These are phyloP conservation scores for Tuctoria greenei DNA, from an alignment of 176 grass and related monocot species.

Conservation along the genomic window DNA sequence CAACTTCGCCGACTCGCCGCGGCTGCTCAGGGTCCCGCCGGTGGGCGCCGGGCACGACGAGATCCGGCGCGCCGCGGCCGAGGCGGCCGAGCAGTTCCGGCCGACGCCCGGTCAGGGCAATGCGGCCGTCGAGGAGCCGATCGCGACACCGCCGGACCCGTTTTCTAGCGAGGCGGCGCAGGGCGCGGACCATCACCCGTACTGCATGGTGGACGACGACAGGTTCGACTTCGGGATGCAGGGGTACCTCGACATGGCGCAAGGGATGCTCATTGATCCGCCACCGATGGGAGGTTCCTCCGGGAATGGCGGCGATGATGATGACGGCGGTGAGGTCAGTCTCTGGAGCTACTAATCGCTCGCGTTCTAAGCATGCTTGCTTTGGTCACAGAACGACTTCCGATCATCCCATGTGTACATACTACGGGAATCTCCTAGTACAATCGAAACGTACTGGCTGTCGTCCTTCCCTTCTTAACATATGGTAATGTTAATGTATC, in stretches of 20 bases:
- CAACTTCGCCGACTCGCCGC: slow-evolving; percentile 89
- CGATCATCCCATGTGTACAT: slow-evolving; percentile 32
- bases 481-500: slow-evolving; percentile 29
- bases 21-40: slow-evolving; percentile 43
- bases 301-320: slow-evolving; percentile 17
- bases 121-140: not conserved
- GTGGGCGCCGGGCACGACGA: slow-evolving; percentile 47
- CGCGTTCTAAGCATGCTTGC: not conserved
- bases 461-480: not conserved
- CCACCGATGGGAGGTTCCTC: slow-evolving; percentile 44
- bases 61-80: slow-evolving; percentile 56
- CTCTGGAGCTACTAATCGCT: slow-evolving; percentile 65
- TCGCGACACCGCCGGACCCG: not conserved
- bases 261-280: slow-evolving; percentile 84
- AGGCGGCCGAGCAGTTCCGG: slow-evolving; percentile 55
- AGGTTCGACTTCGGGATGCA: slow-evolving; percentile 76
- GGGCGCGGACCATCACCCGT: not conserved
- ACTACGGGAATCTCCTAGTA: slow-evolving; percentile 3
- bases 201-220: slow-evolving; percentile 48
- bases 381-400: slow-evolving; percentile 12
- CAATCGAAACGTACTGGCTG: not conserved
- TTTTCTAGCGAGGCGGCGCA: not conserved
- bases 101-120: slow-evolving; percentile 4
- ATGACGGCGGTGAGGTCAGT: slow-evolving; percentile 41
- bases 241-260: slow-evolving; percentile 89